Percentiles rank a stretch among this genome's conserved stretches.
Conservation (phyloP, 2,329 filamentous ascomycete species). For the Colletotrichum incanum region DNA sequence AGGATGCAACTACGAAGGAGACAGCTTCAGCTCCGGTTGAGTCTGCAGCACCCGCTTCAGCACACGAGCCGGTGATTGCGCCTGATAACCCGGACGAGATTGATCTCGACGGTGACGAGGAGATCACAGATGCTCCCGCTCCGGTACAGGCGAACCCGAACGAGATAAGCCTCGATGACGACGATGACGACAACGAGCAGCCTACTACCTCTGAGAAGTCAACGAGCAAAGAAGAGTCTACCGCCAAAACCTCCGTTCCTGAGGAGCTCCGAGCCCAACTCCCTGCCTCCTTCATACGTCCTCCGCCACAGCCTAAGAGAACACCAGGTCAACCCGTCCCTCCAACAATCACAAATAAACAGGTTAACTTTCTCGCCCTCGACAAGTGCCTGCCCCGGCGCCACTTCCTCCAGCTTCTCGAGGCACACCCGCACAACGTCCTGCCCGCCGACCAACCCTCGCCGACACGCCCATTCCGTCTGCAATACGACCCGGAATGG, state of each 20-base stretch:
- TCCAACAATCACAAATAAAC: slow-evolving; percentile 80
- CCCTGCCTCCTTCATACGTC: slow-evolving; percentile 79
- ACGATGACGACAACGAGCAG: slow-evolving; percentile 57
- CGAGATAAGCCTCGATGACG: slow-evolving; percentile 80
- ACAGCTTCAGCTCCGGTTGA: slow-evolving; percentile 13
- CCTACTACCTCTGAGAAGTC: slow-evolving; percentile 46
- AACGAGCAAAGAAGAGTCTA: slow-evolving; percentile 18
- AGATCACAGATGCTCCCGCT: neutral
- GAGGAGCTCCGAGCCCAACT: slow-evolving; percentile 80
- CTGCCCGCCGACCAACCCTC: slow-evolving; percentile 43
- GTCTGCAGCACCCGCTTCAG: slow-evolving; percentile 4
- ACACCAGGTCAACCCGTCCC: slow-evolving; percentile 77
- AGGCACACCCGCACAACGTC: slow-evolving; percentile 64
- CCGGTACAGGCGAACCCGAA: slow-evolving; percentile 67
- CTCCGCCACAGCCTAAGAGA: slow-evolving; percentile 52
- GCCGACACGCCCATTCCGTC: slow-evolving; percentile 64
- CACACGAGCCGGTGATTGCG: slow-evolving; percentile 8
- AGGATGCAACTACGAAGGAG: slow-evolving; percentile 46
- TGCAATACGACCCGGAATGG: slow-evolving; percentile 95
- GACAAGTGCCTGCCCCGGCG: slow-evolving; percentile 90
- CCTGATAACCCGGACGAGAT: slow-evolving; percentile 43
- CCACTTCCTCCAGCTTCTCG: slow-evolving; percentile 86
- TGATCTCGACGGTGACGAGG: slow-evolving; percentile 42
- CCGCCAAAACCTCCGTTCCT: slow-evolving; percentile 61
- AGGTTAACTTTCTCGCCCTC: slow-evolving; percentile 88